Evolutionary conservation across 129 eudicot genomes (phyloP), one percentile per base, ranked within the genome.

Genomic region (Apium graveolens): DNA sequence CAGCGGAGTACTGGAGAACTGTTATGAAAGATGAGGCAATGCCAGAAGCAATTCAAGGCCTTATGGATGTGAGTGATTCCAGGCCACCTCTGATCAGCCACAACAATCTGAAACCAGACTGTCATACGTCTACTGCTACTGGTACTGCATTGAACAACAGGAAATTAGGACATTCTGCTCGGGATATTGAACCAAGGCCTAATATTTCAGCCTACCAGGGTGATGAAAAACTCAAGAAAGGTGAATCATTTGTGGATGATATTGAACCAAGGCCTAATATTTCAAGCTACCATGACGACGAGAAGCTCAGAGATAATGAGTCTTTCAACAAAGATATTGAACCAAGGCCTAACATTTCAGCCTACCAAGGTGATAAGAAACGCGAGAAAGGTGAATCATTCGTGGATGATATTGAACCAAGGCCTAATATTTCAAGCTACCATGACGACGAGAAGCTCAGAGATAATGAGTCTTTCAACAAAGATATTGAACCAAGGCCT

Each of bases 141-240:
- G 39, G 68, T 24, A 26, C 11, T 39, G 73, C 55, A 34, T 2
- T 21, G 13, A n/a, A 24, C 46, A 70, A 70, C 5, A 21, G 17
- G 41, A 45, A 42, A 72, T 66, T 45, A 49, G 1, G 65, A 20
- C 49, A 73, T 48, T 72, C 66, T 44, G 13, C 27, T 10, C 66
- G 29, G 29, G 85, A 81, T 18, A 78, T 85, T 38, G 80, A 85
- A 70, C 83, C 88, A 41, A 81, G 85, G 60, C 88, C 85, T 42
- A 78, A 73, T 18, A 7, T 69, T 18, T 69, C 74, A 5, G 12
- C 44, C 44, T 84, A 84, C 57, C 29, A 76, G 16, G 78, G 27
- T 24, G 82, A 81, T 26, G 55, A 45, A 66, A 80, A 68, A 5
- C 77, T 73, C 2, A 73, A 29, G 2, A 29, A 78, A 14, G 66